phyloP scores from a whole-genome alignment of 2,329 filamentous ascomycete genomes.

The Pyricularia sp. region DNA sequence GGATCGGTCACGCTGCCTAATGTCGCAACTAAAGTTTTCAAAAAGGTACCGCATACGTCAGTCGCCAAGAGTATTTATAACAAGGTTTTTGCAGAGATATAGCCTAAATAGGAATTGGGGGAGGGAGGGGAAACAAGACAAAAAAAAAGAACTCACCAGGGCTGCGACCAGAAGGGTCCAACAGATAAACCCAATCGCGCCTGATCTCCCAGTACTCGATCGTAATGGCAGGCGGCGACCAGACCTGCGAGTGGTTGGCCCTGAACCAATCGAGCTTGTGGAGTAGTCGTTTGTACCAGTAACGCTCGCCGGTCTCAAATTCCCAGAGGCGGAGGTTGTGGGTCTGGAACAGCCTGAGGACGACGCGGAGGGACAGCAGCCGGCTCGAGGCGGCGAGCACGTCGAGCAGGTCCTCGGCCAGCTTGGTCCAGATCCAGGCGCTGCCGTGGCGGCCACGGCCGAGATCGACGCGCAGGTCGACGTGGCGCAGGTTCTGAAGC shows the following conservation, averaged over 20 bases:
- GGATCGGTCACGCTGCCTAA: not conserved
- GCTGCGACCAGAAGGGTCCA: not conserved
- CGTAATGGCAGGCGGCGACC: not conserved
- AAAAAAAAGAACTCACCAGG: not conserved
- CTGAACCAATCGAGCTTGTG: slow-evolving; percentile 2
- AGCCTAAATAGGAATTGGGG: not conserved
- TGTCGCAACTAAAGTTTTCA: not conserved
- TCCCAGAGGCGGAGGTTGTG: not conserved
- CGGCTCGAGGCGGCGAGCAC: slow-evolving; percentile 15
- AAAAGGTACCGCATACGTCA: not conserved
- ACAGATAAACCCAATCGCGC: not conserved
- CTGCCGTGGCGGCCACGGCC: slow-evolving; percentile 14
- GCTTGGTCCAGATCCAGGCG: slow-evolving; percentile 15
- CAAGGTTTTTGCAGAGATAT: not conserved
- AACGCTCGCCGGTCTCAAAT: not conserved
- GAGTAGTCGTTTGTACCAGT: not conserved
- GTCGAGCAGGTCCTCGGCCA: slow-evolving; percentile 15
- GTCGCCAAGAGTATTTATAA: not conserved
- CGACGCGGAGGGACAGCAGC: slow-evolving; percentile 15
- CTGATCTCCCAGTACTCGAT: slow-evolving; percentile 4
- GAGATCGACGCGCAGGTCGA: slow-evolving; percentile 19
- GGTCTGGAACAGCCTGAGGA: slow-evolving; percentile 16
- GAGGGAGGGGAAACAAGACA: not conserved
- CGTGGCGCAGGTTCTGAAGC: slow-evolving; percentile 17
- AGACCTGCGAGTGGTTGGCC: not conserved